phyloP scores from a whole-genome alignment of 2,329 filamentous ascomycete genomes.

The Penicillium hesseltinei region DNA sequence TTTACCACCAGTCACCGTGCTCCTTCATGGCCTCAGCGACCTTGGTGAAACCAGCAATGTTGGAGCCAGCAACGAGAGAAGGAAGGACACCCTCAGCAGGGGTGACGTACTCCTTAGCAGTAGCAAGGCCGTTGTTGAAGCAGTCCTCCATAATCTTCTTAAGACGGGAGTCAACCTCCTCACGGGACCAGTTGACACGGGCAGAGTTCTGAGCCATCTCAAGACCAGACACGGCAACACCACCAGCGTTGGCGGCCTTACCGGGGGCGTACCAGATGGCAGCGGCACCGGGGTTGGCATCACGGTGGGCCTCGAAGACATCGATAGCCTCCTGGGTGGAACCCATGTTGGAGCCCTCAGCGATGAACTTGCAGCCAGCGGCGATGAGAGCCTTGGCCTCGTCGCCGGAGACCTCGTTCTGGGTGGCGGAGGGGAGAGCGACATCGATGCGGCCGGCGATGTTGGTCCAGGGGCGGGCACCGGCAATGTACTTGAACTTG shows the following conservation, averaged over 20 bases:
- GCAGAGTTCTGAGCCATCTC: conserved; percentile 99
- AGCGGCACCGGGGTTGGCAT: conserved; percentile 59
- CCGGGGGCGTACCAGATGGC: conserved; percentile 95
- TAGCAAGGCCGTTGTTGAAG: conserved; percentile 85
- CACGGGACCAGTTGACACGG: conserved; percentile 77
- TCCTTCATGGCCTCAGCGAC: conserved; percentile 91
- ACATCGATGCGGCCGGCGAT: conserved; percentile 79
- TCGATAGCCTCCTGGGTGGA: conserved; percentile 95
- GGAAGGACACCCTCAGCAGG: conserved; percentile 79
- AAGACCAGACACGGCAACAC: conserved; percentile 93
- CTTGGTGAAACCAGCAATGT: conserved; percentile 98
- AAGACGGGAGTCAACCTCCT: conserved; percentile 89
- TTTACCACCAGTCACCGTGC: conserved; percentile 87
- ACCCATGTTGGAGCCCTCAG: conserved; percentile 98
- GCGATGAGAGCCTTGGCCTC: conserved; percentile 81
- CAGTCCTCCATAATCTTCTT: conserved; percentile 93
- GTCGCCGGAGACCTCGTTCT: conserved; percentile 93
- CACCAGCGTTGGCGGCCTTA: conserved; percentile 96
- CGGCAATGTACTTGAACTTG: conserved; percentile 82
- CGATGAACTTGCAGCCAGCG: conserved; percentile 77
- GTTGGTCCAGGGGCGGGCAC: conserved; percentile 87
- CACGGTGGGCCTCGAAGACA: conserved; percentile 77
- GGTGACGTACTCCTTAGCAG: conserved; percentile 83
- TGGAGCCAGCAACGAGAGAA: conserved; percentile 86
- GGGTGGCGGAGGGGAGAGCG: conserved; percentile 87